These are phyloP conservation scores for Trichoderma gracile DNA, from an alignment of 2,329 filamentous ascomycete species.

Conservation along the genomic window DNA sequence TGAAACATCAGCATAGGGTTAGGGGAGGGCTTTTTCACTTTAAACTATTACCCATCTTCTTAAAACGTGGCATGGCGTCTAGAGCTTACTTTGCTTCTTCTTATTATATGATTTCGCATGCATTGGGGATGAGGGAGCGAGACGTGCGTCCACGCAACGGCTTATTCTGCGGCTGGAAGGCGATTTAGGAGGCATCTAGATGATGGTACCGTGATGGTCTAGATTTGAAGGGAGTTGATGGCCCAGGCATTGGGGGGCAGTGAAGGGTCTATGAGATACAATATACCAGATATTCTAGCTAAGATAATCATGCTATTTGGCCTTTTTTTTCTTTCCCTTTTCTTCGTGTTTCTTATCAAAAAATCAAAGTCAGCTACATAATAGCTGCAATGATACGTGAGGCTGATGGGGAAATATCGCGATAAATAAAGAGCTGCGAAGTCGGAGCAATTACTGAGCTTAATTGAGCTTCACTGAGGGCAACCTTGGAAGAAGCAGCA, in stretches of 20 bases:
- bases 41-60: not conserved
- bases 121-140: not conserved
- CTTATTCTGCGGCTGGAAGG: not conserved
- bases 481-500: no score
- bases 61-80: slow-evolving; percentile 22
- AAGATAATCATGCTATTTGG: no score
- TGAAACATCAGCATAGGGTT: slow-evolving; percentile 9
- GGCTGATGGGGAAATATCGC: not conserved
- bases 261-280: not conserved
- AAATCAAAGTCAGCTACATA: not conserved
- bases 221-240: not conserved
- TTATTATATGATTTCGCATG: not conserved
- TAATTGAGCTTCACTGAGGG: no score
- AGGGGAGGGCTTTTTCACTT: slow-evolving; percentile 5
- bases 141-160: not conserved
- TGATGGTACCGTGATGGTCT: not conserved
- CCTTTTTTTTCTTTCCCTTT: no score
- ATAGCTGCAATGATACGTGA: not conserved
- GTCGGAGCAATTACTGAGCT: not conserved
- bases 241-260: not conserved
- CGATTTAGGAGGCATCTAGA: not conserved
- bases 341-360: no score
- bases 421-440: slow-evolving; percentile 3
- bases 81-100: not conserved
- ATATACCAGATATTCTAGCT: not conserved